Evolutionary conservation across 345 rosid genomes (phyloP), one percentile per base, ranked within the genome.

Genomic region (Citrus cavaleriei): DNA sequence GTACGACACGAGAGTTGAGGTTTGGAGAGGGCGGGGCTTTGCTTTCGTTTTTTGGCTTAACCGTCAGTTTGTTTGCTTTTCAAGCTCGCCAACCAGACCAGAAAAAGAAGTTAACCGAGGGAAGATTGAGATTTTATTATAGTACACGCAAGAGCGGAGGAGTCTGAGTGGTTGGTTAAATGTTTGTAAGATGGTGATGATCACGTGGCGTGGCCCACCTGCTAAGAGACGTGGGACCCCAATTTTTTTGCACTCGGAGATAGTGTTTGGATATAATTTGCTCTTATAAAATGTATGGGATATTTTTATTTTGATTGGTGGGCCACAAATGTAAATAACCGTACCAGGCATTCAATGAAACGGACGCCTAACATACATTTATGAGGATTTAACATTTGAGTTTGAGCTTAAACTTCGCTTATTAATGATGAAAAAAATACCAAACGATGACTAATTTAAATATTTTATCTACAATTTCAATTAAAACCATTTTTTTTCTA

Each of bases 11-110:
- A 13, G 65, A 28, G 10, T 70, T 24, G 32, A 57, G 37, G 71
- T 59, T 59, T 1, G 22, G 51, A n/a, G 24, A 7, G 42, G 42
- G 42, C 37, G 51, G 5, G 51, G 51, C 8, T 65, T 21, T 7
- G 25, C 37, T 77, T 46, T 68, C 24, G n/a, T 68, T 4, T 77
- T 76, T 73, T 78, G 85, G 82, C 81, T 82, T 90, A 87, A 90
- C 90, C 81, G 87, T 82, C 88, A 85, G 89, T 85, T 89, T 67
- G 91, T 87, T 89, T 88, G 90, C 86, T 90, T 89, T 71, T 72
- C 79, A 84, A 88, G 88, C 72, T 80, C 81, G 87, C 89, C 87
- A 81, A 77, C 85, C 84, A 68, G 76, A 83, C 76, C 19, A 73
- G 79, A 83, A 80, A 88, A 75, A 22, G 84, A 74, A 80, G 55